Conservation (phyloP, 495 filamentous ascomycete species). For the Glonium stellatum region DNA sequence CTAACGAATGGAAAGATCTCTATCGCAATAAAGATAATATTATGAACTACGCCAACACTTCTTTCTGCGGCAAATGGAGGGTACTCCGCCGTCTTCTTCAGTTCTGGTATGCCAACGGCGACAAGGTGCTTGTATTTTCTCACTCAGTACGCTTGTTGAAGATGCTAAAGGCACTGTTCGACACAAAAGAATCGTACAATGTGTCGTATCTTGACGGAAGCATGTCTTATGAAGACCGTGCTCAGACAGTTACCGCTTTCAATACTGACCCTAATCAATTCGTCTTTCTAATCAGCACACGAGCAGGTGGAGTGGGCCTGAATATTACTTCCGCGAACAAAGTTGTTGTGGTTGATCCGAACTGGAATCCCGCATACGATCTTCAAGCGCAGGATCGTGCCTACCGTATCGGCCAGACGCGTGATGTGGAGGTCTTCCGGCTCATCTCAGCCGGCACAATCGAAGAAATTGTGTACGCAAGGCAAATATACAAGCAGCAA, state of each 20-base stretch:
- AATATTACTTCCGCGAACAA: constrained; percentile 99
- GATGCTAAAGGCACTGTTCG: constrained; percentile 79
- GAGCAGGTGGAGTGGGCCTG: constrained; percentile 79
- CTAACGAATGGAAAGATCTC: constrained; percentile 68
- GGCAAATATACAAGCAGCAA: constrained; percentile 98
- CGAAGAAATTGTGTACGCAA: constrained; percentile 93
- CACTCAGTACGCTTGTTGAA: constrained; percentile 79
- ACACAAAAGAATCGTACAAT: constrained; percentile 76
- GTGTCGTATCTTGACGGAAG: constrained; percentile 85
- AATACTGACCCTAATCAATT: constrained; percentile 85
- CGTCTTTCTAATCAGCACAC: constrained; percentile 92
- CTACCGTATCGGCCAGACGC: constrained; percentile 86
- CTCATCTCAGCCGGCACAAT: constrained; percentile 90
- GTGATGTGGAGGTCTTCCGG: constrained; percentile 94
- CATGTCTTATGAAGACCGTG: constrained; percentile 78
- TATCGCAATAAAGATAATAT: constrained; percentile 72
- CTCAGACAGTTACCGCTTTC: constrained; percentile 77
- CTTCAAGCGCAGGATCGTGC: constrained; percentile 95
- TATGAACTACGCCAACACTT: constrained; percentile 74
- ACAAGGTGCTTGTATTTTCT: constrained; percentile 91
- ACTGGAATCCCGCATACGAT: constrained; percentile 94
- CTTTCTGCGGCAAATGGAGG: constrained; percentile 98
- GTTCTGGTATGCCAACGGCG: constrained; percentile 82
- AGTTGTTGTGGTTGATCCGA: constrained; percentile 93
- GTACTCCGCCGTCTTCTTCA: constrained; percentile 76